Percentiles rank a stretch among this genome's conserved stretches.
phyloP scores from a whole-genome alignment of 1,284 basidiomycete genomes.

The Phaffia rhodozyma region DNA sequence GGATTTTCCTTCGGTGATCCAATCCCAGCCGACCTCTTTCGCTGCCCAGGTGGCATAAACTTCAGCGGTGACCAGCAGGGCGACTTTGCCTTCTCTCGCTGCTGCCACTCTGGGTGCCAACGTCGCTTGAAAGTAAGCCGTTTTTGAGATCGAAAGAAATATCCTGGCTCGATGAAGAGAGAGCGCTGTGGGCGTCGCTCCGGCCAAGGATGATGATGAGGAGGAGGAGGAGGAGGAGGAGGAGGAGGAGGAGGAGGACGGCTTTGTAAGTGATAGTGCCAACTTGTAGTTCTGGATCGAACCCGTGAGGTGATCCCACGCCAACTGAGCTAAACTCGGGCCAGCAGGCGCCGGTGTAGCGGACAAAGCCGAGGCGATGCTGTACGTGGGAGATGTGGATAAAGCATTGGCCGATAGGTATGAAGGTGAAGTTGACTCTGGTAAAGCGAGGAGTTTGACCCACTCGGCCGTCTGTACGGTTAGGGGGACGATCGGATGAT shows the following conservation, averaged over 20 bases:
- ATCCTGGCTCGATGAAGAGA: conserved; percentile 29
- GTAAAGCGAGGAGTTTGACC: background rate
- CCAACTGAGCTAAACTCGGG: conserved; percentile 23
- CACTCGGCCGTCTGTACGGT: no score
- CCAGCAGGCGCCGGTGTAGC: background rate
- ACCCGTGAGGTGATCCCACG: conserved; percentile 30
- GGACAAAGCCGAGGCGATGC: background rate
- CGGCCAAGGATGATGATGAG: conserved; percentile 20
- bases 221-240: conserved; percentile 23
- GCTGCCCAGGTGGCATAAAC: conserved; percentile 36
- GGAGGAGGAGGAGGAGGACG: conserved; percentile 22
- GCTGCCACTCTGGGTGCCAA: conserved; percentile 26
- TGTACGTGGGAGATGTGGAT: background rate
- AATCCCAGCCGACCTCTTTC: conserved; percentile 35
- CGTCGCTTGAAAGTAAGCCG: conserved; percentile 29
- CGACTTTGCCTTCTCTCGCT: conserved; percentile 26
- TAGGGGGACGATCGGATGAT: background rate
- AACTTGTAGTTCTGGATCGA: conserved; percentile 33
- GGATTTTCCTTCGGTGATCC: conserved; percentile 29
- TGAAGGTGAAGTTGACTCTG: background rate
- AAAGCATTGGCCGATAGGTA: background rate
- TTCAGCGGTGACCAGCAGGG: conserved; percentile 33
- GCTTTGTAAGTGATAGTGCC: conserved; percentile 27
- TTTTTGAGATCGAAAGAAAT: conserved; percentile 27
- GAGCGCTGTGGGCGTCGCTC: conserved; percentile 23